Base-by-base conservation (phyloP, 495 filamentous ascomycete species). In the Annulohypoxylon maeteangense region DNA sequence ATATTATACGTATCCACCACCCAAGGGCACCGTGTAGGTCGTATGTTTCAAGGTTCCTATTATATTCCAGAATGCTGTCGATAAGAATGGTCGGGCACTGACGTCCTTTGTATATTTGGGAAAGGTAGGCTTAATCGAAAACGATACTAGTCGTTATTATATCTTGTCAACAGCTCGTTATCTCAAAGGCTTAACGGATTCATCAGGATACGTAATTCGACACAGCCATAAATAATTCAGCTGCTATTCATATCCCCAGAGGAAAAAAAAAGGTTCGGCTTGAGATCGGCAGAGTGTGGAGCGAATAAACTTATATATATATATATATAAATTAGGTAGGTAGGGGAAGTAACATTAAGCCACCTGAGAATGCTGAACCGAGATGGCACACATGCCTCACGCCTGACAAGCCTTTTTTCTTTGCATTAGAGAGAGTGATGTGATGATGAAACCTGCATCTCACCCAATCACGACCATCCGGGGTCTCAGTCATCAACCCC, bases 391-490 rank as follows among this genome's bases (percentile, higher is more conserved):
- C 62, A 62, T 64, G 32, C 55, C 32, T 61, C 44, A 65, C 29
- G 55, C 48, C 61, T 63, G 62, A 60, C 62, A 60, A 60, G 36
- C 54, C 31, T 32, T 51, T 61, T 64, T 31, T 22, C 25, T 23
- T 27, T 61, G 27, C 60, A 60, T 25, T 60, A 47, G 44, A 67
- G 47, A 66, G 48, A 67, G 71, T 74, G 71, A 74, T 70, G 71
- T 74, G 71, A 74, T 60, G 71, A 70, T 70, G 62, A 67, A 66
- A 70, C 67, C 50, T 70, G 62, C 67, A 70, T 62, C 57, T 23
- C 34, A 36, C 51, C 71, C 67, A 74, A 74, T 74, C 57, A 74
- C 40, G 45, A 40, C 34, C 62, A 29, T 36, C 58, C 51, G 67
- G 62, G 62, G 47, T 53, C 62, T 60, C 51, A 70, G 40, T 59